Percentiles rank a stretch among this genome's conserved stretches.
phyloP scores from a whole-genome alignment of 1,139 yeast species.

The Arxiozyma heterogenica region DNA sequence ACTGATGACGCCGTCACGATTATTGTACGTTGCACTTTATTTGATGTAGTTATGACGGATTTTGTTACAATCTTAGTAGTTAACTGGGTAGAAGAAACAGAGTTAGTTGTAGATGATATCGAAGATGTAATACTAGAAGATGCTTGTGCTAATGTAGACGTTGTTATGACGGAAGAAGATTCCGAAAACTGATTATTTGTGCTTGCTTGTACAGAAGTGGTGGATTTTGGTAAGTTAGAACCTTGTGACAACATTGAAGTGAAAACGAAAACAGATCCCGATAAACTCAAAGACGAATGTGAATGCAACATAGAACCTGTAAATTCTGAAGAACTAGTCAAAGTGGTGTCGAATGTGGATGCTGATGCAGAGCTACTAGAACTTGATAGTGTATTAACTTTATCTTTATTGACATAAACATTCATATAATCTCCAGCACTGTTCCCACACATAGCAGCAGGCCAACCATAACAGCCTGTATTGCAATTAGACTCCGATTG shows the following conservation, averaged over 20 bases:
- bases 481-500: conserved; percentile 36
- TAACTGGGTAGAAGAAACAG: conserved; percentile 9
- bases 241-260: neutral
- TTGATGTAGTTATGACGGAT: conserved; percentile 7
- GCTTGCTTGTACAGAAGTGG: neutral
- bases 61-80: conserved; percentile 12
- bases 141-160: conserved; percentile 2
- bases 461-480: conserved; percentile 47
- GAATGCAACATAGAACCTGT: neutral
- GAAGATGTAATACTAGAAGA: neutral
- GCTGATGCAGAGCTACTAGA: neutral
- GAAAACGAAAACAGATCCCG: neutral
- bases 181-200: neutral
- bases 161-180: neutral
- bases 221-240: neutral
- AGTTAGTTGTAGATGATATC: neutral
- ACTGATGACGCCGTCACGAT: conserved; percentile 18
- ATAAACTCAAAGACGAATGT: neutral
- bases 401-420: conserved; percentile 34
- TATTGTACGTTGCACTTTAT: conserved; percentile 7
- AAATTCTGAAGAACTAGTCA: neutral
- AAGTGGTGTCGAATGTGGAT: conserved; percentile 3
- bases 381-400: neutral
- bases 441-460: conserved; percentile 56
- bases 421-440: conserved; percentile 33